Conservation (phyloP, 441 rosid species). For the Pelargonium citronellum region DNA sequence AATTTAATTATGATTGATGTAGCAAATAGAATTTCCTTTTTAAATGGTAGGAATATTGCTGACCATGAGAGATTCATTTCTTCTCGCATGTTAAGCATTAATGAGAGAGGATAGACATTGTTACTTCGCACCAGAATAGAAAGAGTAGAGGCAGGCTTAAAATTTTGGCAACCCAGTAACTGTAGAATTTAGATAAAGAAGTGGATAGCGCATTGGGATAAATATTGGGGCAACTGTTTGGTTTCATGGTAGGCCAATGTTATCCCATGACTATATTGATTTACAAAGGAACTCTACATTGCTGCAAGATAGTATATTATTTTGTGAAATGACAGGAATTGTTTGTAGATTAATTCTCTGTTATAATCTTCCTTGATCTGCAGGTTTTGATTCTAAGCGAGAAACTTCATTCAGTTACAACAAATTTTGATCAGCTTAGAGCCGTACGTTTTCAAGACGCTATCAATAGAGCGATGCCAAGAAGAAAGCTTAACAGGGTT, state of each 20-base stretch:
- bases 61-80: not conserved
- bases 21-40: no score
- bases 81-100: not conserved
- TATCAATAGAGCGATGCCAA: constrained; percentile 62
- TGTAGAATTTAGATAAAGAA: no score
- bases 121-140: no score
- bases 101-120: not conserved
- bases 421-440: constrained; percentile 84
- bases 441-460: constrained; percentile 90
- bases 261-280: not conserved
- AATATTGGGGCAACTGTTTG: not conserved
- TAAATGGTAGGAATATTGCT: not conserved
- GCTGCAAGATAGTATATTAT: not conserved
- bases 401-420: constrained; percentile 79
- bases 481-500: constrained; percentile 58
- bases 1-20: no score
- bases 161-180: no score
- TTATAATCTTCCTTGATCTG: constrained; percentile 15
- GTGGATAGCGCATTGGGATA: not conserved
- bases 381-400: constrained; percentile 91
- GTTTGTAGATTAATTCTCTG: constrained; percentile 12
- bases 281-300: not conserved
- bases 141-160: no score
- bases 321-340: not conserved
- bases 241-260: not conserved